Percentiles rank a stretch among this genome's conserved stretches.
phyloP scores from a whole-genome alignment of 345 rosid species.

The Heritiera fomes region DNA sequence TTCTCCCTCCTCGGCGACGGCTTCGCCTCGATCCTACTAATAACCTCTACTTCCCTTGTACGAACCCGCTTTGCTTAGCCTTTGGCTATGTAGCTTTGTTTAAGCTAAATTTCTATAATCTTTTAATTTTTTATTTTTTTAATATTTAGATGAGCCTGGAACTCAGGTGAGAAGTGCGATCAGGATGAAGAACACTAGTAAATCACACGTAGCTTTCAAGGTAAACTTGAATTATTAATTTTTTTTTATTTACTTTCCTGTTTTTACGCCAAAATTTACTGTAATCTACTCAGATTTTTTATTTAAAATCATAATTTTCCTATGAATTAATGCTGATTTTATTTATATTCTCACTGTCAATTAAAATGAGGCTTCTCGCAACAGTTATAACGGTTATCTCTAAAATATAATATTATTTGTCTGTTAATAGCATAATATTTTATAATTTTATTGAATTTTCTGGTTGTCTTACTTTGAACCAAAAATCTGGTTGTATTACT shows the following conservation, averaged over 20 bases:
- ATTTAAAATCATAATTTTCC: background rate
- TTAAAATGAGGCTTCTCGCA: background rate
- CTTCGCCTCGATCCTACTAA: slow-evolving; percentile 90
- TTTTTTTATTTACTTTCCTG: background rate
- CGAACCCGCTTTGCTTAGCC: slow-evolving; percentile 21
- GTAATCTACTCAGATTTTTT: background rate
- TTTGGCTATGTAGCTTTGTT: slow-evolving; percentile 34
- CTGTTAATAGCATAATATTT: background rate
- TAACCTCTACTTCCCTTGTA: slow-evolving; percentile 84
- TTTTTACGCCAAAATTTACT: background rate
- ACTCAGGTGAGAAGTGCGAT: slow-evolving; percentile 88
- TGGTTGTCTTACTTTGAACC: background rate
- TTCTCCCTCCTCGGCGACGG: slow-evolving; percentile 80
- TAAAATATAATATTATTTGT: background rate
- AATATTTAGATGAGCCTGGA: slow-evolving; percentile 79
- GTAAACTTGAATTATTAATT: slow-evolving; percentile 31
- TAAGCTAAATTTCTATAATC: background rate
- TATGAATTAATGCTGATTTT: background rate
- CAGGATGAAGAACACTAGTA: slow-evolving; percentile 81
- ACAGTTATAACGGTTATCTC: slow-evolving; percentile 10
- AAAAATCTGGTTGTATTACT: background rate
- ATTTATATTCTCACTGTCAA: background rate
- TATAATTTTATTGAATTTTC: background rate
- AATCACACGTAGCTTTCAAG: slow-evolving; percentile 94
- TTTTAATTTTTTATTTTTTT: background rate